These are phyloP conservation scores for Zanthoxylum bungeanum DNA, from an alignment of 345 rosid genomes.

Conservation along the genomic window DNA sequence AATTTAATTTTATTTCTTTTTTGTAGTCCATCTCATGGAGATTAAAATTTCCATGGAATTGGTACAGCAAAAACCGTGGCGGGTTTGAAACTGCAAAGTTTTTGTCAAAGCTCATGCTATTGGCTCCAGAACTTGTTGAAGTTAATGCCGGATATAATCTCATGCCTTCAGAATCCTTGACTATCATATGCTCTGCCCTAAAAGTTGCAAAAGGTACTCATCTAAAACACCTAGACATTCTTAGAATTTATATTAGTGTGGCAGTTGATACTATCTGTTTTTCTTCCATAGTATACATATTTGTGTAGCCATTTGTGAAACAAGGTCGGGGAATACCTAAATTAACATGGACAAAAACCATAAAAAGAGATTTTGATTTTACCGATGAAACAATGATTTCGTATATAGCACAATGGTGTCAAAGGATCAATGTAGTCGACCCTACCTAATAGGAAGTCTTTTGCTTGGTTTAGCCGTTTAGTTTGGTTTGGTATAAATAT, in stretches of 20 bases:
- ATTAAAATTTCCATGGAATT: conserved; percentile 14
- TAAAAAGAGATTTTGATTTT: no score
- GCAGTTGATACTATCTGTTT: neutral
- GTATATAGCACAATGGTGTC: no score
- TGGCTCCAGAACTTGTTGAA: conserved; percentile 56
- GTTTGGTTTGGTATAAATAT: neutral
- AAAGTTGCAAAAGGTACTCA: conserved; percentile 50
- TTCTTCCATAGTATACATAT: no score
- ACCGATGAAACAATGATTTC: no score
- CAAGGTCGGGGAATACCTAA: no score
- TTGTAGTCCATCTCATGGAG: neutral
- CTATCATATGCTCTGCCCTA: conserved; percentile 54
- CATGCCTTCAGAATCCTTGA: conserved; percentile 70
- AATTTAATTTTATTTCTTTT: conserved; percentile 3
- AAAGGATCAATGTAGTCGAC: no score
- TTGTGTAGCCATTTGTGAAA: no score
- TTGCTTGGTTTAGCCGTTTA: no score
- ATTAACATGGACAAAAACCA: no score
- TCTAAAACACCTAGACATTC: neutral
- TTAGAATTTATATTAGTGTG: neutral
- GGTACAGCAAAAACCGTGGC: conserved; percentile 84
- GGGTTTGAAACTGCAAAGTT: conserved; percentile 70
- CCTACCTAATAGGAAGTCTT: no score
- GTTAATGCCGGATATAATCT: conserved; percentile 71
- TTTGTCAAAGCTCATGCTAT: conserved; percentile 58